Evolutionary conservation across 257 asterid genomes (phyloP), one percentile per base, ranked within the genome.

Genomic region (Salvia miltiorrhiza): DNA sequence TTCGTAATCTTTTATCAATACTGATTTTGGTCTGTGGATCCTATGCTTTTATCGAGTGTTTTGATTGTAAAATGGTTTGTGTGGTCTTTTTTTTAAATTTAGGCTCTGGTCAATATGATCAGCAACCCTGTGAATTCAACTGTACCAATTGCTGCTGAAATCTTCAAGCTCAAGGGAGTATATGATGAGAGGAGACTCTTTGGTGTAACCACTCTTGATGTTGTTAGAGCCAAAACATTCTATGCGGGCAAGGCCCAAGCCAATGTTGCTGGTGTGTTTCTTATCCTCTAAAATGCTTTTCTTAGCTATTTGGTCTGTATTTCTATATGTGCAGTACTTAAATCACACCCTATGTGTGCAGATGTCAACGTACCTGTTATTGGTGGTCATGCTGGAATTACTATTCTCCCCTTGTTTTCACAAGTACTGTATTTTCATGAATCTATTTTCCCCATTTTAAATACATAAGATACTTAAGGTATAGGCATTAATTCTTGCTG

Each of bases 181-280:
- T 90, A 87, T 69, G 90, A 93, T 63, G 88, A 80, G 78, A 84
- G 76, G 82, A 88, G 32, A 41, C 78, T 93, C 39, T 85, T 90
- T 70, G 98, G 98, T 52, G 98, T 93, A 20, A 93, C 98, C 77
- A 93, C 94, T 20, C 92, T 93, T 63, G 98, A 93, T 84, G 98
- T 90, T 70, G 97, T 93, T 57, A 86, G 98, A 81, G 97, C 97
- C 71, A 87, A 83, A 78, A 90, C 98, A 33, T 90, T 90, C 78
- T 87, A 89, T 62, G 97, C 98, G 54, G 96, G 94, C 79, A 92
- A 86, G 78, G 89, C 94, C 63, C 78, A 82, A 12, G 92, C 74
- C 47, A 81, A 83, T 75, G 95, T 88, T 23, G 87, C 97, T 1
- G 94, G 95, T 92, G 69, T 66, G 81, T 39, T 9, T 39, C 23